A percentile compares a stretch with the other conserved stretches of the same genome.
Conservation (phyloP, 2,329 filamentous ascomycete species). For the Aspergillus transmontanensis region DNA sequence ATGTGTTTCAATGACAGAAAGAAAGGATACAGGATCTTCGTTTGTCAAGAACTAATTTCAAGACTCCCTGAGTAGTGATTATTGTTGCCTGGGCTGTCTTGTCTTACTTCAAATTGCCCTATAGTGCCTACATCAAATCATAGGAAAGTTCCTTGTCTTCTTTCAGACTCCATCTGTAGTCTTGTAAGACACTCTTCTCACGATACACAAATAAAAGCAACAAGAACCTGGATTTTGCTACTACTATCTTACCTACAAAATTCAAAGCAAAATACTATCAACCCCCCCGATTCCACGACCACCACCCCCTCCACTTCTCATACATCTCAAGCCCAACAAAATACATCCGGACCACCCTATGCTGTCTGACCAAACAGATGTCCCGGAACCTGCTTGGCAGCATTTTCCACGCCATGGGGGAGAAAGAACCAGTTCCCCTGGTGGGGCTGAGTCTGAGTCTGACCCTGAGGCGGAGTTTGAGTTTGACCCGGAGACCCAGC, state of each 20-base stretch:
- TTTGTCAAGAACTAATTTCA: too few species aligned
- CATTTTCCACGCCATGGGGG: not conserved
- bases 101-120: too few species aligned
- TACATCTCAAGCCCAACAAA: not conserved
- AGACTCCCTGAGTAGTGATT: too few species aligned
- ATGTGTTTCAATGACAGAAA: too few species aligned
- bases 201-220: not conserved
- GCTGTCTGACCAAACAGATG: not conserved
- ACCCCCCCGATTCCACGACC: not conserved
- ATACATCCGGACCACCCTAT: not conserved
- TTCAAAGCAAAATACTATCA: not conserved
- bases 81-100: too few species aligned
- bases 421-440: not conserved
- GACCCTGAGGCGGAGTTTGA: not conserved
- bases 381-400: constrained; percentile 1
- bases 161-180: too few species aligned
- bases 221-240: not conserved
- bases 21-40: too few species aligned
- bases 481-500: not conserved
- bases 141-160: too few species aligned
- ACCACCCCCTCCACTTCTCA: not conserved
- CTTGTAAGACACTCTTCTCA: not conserved
- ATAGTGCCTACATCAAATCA: too few species aligned
- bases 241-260: not conserved
- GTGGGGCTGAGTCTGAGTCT: not conserved